These are phyloP conservation scores for Trichoderma cornu-damae DNA, from an alignment of 2,329 filamentous ascomycete genomes.

Conservation along the genomic window DNA sequence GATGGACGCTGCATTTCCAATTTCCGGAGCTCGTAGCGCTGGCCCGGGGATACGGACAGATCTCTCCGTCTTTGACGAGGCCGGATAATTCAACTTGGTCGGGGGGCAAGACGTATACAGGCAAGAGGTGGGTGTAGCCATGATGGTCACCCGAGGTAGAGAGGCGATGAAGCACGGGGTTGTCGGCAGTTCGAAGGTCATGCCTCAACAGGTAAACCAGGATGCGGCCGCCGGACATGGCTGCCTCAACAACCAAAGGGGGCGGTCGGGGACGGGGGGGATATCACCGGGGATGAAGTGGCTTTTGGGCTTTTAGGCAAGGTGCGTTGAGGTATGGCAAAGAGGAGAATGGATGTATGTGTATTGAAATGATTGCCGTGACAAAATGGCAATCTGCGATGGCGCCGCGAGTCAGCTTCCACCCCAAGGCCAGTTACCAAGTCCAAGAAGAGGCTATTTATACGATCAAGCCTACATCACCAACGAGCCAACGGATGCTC, in stretches of 20 bases:
- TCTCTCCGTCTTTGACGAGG: constrained; percentile 52
- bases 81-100: constrained; percentile 71
- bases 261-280: no score
- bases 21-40: constrained; percentile 55
- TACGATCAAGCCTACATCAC: no score
- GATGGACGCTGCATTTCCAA: constrained; percentile 71
- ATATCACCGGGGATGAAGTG: no score
- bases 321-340: no score
- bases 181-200: constrained; percentile 69
- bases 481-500: neutral
- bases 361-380: no score
- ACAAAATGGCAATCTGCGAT: no score
- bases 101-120: constrained; percentile 63
- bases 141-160: constrained; percentile 46
- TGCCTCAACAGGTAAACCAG: constrained; percentile 67
- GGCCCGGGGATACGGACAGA: constrained; percentile 65
- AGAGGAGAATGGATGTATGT: no score
- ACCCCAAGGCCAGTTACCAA: neutral
- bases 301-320: no score
- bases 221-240: constrained; percentile 42
- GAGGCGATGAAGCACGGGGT: constrained; percentile 62
- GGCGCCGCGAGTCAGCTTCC: neutral
- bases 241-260: no score
- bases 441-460: neutral
- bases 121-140: constrained; percentile 63